Evolutionary conservation across 2,329 filamentous ascomycete species (phyloP).

Genomic region (Microascus cirrosus): DNA sequence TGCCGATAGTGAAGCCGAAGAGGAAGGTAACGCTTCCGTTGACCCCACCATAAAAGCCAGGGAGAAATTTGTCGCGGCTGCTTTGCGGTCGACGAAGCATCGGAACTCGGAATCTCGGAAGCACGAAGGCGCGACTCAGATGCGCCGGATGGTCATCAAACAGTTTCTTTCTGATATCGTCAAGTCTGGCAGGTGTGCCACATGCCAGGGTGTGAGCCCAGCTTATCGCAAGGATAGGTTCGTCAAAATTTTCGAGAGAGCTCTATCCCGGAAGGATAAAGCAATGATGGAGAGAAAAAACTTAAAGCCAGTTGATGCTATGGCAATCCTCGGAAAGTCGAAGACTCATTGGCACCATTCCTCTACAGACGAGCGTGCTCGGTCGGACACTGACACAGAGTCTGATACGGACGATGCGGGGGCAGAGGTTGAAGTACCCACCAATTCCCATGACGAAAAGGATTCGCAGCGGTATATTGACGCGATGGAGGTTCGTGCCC

Average conservation of each 20-base stretch:
- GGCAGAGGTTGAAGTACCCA: conserved; percentile 13
- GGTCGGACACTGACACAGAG: conserved; percentile 30
- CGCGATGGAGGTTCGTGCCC: conserved; percentile 71
- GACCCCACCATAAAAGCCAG: conserved; percentile 26
- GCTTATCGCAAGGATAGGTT: conserved; percentile 80
- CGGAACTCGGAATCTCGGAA: conserved; percentile 39
- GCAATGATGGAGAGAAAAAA: conserved; percentile 61
- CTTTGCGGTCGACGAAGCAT: conserved; percentile 43
- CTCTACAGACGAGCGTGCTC: background rate
- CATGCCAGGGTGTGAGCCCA: conserved; percentile 61
- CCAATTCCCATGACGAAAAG: conserved; percentile 20
- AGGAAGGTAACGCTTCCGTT: conserved; percentile 41
- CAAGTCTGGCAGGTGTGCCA: conserved; percentile 56
- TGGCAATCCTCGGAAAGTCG: conserved; percentile 31
- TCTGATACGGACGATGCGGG: conserved; percentile 22
- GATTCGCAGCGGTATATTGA: conserved; percentile 63
- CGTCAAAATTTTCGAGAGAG: conserved; percentile 87
- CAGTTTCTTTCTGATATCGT: conserved; percentile 69
- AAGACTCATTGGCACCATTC: conserved; percentile 11
- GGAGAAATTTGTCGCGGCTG: conserved; percentile 38
- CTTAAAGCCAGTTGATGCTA: conserved; percentile 59
- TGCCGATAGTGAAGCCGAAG: conserved; percentile 49
- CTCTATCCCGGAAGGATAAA: conserved; percentile 62
- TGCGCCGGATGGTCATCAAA: conserved; percentile 65
- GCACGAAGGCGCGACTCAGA: conserved; percentile 72